A percentile compares a stretch with the other conserved stretches of the same genome.
These are phyloP conservation scores for Acacia confusa DNA, from an alignment of 306 rosid species.

Conservation along the genomic window DNA sequence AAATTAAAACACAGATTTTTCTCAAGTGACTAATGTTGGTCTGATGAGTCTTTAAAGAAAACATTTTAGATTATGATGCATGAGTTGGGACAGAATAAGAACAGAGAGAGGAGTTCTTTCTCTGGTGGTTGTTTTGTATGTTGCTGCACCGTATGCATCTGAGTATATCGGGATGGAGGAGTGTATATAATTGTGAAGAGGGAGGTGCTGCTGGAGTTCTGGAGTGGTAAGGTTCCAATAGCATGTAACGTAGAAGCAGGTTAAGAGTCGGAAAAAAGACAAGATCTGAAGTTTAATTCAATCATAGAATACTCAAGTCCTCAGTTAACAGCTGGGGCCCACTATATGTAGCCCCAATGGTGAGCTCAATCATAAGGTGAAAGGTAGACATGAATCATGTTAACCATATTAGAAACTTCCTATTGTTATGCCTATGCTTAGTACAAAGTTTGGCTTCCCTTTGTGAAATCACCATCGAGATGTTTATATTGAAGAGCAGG, in stretches of 20 bases:
- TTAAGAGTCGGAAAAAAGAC: not conserved
- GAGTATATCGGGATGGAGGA: not conserved
- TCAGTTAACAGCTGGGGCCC: not conserved
- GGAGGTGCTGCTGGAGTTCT: not conserved
- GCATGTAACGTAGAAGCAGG: not conserved
- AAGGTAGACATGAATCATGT: not conserved
- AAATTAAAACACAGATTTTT: conserved; percentile 1
- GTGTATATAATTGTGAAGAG: not conserved
- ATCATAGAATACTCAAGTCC: not conserved
- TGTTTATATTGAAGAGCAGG: not conserved
- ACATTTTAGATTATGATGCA: not conserved
- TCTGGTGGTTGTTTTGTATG: not conserved
- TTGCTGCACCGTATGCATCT: not conserved
- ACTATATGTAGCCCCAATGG: not conserved
- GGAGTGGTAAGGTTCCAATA: not conserved
- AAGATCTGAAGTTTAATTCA: not conserved
- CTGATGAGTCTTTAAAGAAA: not conserved
- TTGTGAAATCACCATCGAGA: not conserved
- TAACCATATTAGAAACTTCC: not conserved
- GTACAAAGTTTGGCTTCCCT: not conserved
- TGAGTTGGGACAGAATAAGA: not conserved
- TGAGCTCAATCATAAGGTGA: not conserved
- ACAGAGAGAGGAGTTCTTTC: not conserved
- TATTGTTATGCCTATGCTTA: not conserved
- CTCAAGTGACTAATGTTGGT: not conserved